Base-by-base conservation (phyloP, 2,329 filamentous ascomycete genomes). In the Colletotrichum cereale region DNA sequence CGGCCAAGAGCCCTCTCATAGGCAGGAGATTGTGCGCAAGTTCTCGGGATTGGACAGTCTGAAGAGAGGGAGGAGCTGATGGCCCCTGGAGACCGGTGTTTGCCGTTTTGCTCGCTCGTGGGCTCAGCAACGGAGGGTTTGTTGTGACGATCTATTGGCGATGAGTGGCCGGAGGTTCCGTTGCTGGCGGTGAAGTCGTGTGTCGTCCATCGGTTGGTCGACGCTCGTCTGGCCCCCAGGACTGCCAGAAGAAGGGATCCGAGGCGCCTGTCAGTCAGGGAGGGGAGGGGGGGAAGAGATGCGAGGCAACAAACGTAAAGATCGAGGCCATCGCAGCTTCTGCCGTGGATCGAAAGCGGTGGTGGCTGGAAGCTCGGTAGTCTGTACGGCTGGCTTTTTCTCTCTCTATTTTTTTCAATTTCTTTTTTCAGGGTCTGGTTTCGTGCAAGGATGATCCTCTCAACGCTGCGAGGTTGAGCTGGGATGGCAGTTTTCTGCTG, bases 1-100 rank as follows among this genome's bases (percentile, higher is more conserved):
- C 38, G 53, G 60, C 72, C 34, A 53, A 50, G 65, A 56, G 73
- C 74, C 77, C 77, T 79, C 76, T 79, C 76, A 79, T 73, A 78
- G 73, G 69, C 72, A 74, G 42, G 68, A 78, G 76, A 77, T 77
- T 76, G 77, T 76, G 77, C 62, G 66, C 73, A 76, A 77, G 77
- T 72, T 76, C 67, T 63, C 75, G 62, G 77, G 71, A 80, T 79
- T 80, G 78, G 79, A 72, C 71, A 26, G 73, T 52, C 56, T 40
- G 31, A 60, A 44, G 63, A 61, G 63, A 63, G 40, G 66, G 31
- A 47, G 38, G 56, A 36, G 21, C 21, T 47, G 8, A 18, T 3
- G 63, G 60, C 36, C 26, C 29, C 24, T 14, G 11, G 26, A 36
- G 44, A 18, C 31, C 21, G 64, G 26, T 24, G 48, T 26, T 34